Conservation (phyloP, 768 basidiomycete genomes). For the Glaciozyma martinii region DNA sequence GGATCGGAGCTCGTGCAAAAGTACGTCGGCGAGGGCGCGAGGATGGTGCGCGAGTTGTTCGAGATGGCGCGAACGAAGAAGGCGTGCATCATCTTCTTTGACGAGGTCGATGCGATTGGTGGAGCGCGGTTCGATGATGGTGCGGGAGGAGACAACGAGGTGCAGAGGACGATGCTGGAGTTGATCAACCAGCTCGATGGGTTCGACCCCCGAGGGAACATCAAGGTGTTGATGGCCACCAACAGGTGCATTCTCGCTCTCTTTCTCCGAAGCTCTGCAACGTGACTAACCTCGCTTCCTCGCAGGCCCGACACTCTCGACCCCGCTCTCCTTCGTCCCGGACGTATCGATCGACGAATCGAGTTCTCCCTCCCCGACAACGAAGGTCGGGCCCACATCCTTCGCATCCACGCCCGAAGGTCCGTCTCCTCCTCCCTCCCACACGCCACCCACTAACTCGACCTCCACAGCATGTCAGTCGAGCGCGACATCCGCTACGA, state of each 20-base stretch:
- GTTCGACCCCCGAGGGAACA: constrained; percentile 97
- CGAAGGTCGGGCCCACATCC: constrained; percentile 91
- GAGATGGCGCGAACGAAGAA: constrained; percentile 99
- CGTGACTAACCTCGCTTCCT: background rate
- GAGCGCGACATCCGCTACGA: constrained; percentile 96
- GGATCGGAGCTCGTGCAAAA: constrained; percentile 99
- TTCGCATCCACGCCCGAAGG: constrained; percentile 94
- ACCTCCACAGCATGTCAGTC: constrained; percentile 61
- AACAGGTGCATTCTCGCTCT: constrained; percentile 57
- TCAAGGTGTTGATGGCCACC: constrained; percentile 99
- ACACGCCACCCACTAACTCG: background rate
- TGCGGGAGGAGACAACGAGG: constrained; percentile 97
- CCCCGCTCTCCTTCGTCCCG: constrained; percentile 89
- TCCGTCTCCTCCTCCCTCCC: constrained; percentile 2
- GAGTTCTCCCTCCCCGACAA: constrained; percentile 92
- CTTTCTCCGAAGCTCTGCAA: background rate
- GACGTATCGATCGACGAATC: constrained; percentile 90
- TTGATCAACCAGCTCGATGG: constrained; percentile 94
- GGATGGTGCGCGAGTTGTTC: constrained; percentile 97
- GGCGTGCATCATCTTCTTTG: constrained; percentile 99
- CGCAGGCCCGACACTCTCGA: constrained; percentile 90
- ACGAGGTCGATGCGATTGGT: constrained; percentile 96
- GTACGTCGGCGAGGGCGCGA: constrained; percentile 96
- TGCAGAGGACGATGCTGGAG: constrained; percentile 98
- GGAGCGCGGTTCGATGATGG: constrained; percentile 98